phyloP scores from a whole-genome alignment of 129 eudicot species.

The Flaveria brownii region DNA sequence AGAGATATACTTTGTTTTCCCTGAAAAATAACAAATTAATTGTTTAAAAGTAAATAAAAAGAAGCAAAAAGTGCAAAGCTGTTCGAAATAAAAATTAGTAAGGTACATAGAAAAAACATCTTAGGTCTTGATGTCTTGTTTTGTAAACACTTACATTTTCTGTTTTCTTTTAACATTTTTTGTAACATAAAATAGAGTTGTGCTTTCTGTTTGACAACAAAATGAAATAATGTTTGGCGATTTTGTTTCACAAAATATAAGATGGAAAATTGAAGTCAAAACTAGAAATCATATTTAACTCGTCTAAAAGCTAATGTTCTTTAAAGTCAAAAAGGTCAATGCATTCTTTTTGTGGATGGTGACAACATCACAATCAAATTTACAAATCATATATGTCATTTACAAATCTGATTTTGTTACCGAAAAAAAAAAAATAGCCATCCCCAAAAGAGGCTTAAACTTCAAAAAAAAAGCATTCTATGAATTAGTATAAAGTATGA shows the following conservation, averaged over 20 bases:
- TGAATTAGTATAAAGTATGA: neutral
- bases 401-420: neutral
- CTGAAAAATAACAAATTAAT: constrained; percentile 40
- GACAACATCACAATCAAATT: neutral
- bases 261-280: neutral
- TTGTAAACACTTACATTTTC: neutral
- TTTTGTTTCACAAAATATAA: neutral
- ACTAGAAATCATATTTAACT: neutral
- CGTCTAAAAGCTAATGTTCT: neutral
- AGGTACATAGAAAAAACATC: neutral
- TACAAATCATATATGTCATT: neutral
- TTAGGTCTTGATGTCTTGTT: no score
- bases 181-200: neutral
- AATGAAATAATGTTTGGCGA: no score
- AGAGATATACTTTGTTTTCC: constrained; percentile 94
- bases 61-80: neutral
- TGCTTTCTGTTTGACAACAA: neutral
- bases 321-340: neutral
- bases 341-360: neutral
- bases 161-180: neutral
- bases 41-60: neutral
- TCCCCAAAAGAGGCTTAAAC: neutral
- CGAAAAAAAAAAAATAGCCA: neutral
- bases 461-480: constrained; percentile 6
- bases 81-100: neutral